Evolutionary conservation across 352 stramenopile genomes (phyloP).

Genomic region (Peronospora belbahrii): DNA sequence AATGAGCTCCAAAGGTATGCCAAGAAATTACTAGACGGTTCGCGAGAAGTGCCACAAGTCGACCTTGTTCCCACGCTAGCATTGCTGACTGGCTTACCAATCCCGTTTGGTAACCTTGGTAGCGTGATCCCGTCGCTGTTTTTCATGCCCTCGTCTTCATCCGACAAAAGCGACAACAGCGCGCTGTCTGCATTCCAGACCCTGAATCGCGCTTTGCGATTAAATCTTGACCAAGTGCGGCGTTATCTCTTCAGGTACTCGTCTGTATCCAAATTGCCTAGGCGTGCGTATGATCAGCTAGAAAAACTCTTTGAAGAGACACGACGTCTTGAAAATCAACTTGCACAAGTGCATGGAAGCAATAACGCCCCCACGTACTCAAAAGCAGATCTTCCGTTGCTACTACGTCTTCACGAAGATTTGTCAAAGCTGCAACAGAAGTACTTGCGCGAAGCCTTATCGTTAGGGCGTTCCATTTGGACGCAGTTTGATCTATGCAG

Average conservation of each 20-base stretch:
- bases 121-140: slow-evolving; percentile 90
- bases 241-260: slow-evolving; percentile 70
- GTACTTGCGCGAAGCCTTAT: slow-evolving; percentile 60
- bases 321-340: slow-evolving; percentile 19
- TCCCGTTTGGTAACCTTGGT: slow-evolving; percentile 95
- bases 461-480: slow-evolving; percentile 70
- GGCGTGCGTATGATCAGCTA: slow-evolving; percentile 46
- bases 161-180: slow-evolving; percentile 1
- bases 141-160: slow-evolving; percentile 24
- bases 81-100: slow-evolving; percentile 89
- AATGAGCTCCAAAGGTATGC: slow-evolving; percentile 19
- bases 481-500: slow-evolving; percentile 80
- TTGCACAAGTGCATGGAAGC: slow-evolving; percentile 14
- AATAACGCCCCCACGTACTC: background rate
- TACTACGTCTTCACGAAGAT: slow-evolving; percentile 30
- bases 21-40: slow-evolving; percentile 19
- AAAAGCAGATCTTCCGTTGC: slow-evolving; percentile 24
- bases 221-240: slow-evolving; percentile 84
- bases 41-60: slow-evolving; percentile 84
- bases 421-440: slow-evolving; percentile 34
- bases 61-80: slow-evolving; percentile 95
- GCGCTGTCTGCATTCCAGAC: slow-evolving; percentile 29
- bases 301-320: slow-evolving; percentile 46
- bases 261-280: slow-evolving; percentile 51
- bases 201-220: slow-evolving; percentile 56